These are phyloP conservation scores for Verticillium isaacii DNA, from an alignment of 2,329 filamentous ascomycete genomes.

Conservation along the genomic window DNA sequence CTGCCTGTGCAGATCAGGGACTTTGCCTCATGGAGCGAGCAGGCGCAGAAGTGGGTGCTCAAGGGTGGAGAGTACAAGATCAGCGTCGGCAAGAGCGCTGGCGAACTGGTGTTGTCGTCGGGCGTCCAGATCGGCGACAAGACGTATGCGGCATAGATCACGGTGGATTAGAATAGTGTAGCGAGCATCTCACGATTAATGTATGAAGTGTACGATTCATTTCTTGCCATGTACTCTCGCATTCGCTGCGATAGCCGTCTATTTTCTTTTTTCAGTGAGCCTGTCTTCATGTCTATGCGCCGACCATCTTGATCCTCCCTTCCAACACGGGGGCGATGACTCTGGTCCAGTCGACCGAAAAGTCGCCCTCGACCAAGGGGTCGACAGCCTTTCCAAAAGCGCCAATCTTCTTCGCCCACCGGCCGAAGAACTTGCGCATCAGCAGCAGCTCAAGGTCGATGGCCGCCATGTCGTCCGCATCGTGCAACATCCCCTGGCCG, in stretches of 20 bases:
- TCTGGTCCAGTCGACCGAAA: slow-evolving; percentile 70
- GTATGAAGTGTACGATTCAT: background rate
- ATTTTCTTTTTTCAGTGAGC: background rate
- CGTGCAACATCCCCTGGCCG: slow-evolving; percentile 9
- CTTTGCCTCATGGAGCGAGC: slow-evolving; percentile 35
- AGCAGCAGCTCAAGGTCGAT: slow-evolving; percentile 56
- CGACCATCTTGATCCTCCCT: slow-evolving; percentile 61
- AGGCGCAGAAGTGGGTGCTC: slow-evolving; percentile 23
- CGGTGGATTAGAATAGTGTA: background rate
- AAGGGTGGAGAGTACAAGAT: slow-evolving; percentile 23
- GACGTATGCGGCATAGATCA: background rate
- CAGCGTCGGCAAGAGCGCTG: slow-evolving; percentile 13
- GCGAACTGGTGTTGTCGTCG: slow-evolving; percentile 14
- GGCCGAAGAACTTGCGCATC: slow-evolving; percentile 63
- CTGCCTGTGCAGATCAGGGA: slow-evolving; percentile 26
- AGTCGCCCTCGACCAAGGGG: slow-evolving; percentile 53
- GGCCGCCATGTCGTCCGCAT: slow-evolving; percentile 33
- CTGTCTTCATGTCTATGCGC: background rate
- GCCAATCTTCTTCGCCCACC: slow-evolving; percentile 68
- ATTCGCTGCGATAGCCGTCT: background rate
- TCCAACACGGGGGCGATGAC: slow-evolving; percentile 75
- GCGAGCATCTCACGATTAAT: background rate
- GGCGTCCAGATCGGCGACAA: background rate
- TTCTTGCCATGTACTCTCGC: background rate
- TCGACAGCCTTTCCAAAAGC: slow-evolving; percentile 50